Base-by-base conservation (phyloP, 1,284 basidiomycete species). In the Rhodotorula sp. region DNA sequence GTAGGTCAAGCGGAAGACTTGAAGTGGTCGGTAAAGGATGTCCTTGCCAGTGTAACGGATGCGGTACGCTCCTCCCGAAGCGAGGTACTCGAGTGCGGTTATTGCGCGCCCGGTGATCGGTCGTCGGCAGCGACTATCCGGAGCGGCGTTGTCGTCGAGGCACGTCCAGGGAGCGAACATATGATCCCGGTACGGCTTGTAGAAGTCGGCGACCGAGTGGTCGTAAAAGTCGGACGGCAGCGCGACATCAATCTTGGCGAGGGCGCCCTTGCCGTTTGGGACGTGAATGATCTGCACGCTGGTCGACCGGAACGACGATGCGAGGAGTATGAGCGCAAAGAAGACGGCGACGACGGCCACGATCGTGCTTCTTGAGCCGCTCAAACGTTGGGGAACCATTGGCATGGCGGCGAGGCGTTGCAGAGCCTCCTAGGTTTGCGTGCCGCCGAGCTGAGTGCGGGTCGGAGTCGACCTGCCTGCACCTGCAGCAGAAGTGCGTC, bases 61-160 rank as follows among this genome's bases (percentile, higher is more conserved):
- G 33, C 58, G 58, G 58, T 59, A 59, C 18, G 44, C 44, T 15
- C 58, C 58, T 17, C 58, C 58, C n/a, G 26, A 46, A 17, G 33
- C 58, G 58, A 59, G 58, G 44, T 45, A 59, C 17, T 59, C 58
- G 44, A 59, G 58, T 6, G 58, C 58, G 26, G 33, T 46, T 3
- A 59, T 26, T 7, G 58, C 14, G 15, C 8, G 4, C 2, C n/a
- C n/a, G n/a, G 58, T 46, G 44, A 59, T 37, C 6, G 58, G 58
- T 24, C 44, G 44, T 26, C 29, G 29, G 58, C 58, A 59, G 17
- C n/a, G 44, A 29, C 58, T 59, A n/a, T n/a, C 6, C 3, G 44
- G 44, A 15, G 15, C 26, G 26, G 44, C 58, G n/a, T 59, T 18
- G 17, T n/a, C 33, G 26, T 54, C 18, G n/a, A 59, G 26, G 58